Base-by-base conservation (phyloP, 2,329 filamentous ascomycete genomes). In the Diaporthe humulicola region DNA sequence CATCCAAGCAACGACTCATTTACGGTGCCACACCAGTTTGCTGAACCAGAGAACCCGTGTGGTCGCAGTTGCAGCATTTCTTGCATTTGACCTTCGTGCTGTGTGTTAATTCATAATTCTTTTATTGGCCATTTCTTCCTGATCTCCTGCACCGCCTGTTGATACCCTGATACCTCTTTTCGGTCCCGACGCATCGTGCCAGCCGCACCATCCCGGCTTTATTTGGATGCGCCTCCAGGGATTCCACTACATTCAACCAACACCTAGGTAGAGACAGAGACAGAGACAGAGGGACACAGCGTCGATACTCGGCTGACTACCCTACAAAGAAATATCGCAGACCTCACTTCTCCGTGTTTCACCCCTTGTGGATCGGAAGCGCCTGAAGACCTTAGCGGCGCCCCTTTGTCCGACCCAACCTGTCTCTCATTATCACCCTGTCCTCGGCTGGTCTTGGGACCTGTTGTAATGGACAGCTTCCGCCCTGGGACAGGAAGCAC, bases 401-500 rank as follows among this genome's bases (percentile, higher is more conserved):
- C 61, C 38, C n/a, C 56, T 45, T 58, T 61, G 19, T 70, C 45
- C 45, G 33, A 50, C 42, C 45, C 33, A 48, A 57, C 33, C 64
- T 38, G 45, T 73, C 48, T 15, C 28, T 66, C 67, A 28, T 19
- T 45, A 45, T 3, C 40, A 12, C 58, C 40, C 17, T 22, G n/a
- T 17, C 28, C 60, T 38, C 52, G 54, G 40, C 64, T 66, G 69
- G 45, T 69, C 50, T 70, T 61, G 50, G 56, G 61, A 52, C 73
- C 50, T 60, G 9, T 36, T 70, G 57, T 73, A 58, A 76, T 76
- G 74, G 74, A 74, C 42, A 45, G 52, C 33, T 66, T 54, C 60
- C 69, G 69, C 38, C 73, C 69, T 66, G 64, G 57, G 17, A 76
- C 76, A 19, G 72, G 69, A 71, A 76, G 64, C 70, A 77, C 67